phyloP scores from a whole-genome alignment of 345 rosid species.

The Laguncularia racemosa region DNA sequence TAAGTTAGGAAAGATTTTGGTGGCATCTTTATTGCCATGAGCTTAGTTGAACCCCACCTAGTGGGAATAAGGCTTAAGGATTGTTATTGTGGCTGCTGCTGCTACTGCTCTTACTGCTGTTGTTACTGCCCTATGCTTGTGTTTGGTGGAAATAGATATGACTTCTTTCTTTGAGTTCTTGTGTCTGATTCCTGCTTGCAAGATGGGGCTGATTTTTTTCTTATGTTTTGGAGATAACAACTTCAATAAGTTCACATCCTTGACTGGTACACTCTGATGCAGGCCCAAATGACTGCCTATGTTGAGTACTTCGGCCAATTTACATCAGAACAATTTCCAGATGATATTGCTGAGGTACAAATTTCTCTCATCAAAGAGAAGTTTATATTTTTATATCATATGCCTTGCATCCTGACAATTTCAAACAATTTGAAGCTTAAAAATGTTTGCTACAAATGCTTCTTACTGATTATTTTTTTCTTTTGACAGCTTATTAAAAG shows the following conservation, averaged over 20 bases:
- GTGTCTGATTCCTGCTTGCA: not conserved
- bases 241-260: not conserved
- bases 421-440: no score
- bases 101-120: no score
- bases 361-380: not conserved
- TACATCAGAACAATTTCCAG: conserved; percentile 88
- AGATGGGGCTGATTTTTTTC: not conserved
- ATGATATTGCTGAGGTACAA: conserved; percentile 87
- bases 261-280: conserved; percentile 5
- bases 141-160: not conserved
- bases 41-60: no score
- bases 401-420: no score
- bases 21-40: no score
- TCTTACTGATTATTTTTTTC: conserved; percentile 12
- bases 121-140: no score
- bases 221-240: conserved; percentile 1
- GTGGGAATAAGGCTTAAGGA: no score
- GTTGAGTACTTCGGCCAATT: conserved; percentile 92
- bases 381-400: not conserved
- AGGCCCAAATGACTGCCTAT: conserved; percentile 92
- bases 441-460: conserved; percentile 3
- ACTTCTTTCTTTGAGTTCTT: not conserved
- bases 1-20: no score
- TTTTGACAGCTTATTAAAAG: conserved; percentile 64
- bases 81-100: no score